Conservation (phyloP, 441 rosid species). For the Gossypium lobatum region DNA sequence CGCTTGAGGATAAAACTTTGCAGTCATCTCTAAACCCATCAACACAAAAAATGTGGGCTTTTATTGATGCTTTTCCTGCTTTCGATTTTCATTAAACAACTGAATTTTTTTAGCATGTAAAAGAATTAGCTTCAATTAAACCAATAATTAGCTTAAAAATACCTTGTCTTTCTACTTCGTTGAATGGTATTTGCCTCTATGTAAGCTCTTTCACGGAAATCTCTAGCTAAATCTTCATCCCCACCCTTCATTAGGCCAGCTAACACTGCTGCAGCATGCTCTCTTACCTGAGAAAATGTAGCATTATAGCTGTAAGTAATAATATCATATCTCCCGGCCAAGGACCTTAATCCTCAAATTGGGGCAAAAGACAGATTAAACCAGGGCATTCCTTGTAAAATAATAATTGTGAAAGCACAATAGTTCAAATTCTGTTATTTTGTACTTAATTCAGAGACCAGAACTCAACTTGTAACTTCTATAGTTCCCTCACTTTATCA, state of each 20-base stretch:
- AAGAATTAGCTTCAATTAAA: background rate
- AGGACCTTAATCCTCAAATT: background rate
- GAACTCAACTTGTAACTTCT: background rate
- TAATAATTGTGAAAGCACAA: background rate
- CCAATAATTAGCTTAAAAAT: conserved; percentile 9
- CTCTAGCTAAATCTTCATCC: conserved; percentile 74
- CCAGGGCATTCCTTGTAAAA: background rate
- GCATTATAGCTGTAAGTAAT: conserved; percentile 13
- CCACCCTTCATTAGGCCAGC: conserved; percentile 98
- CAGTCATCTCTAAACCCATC: background rate
- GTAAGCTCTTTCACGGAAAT: conserved; percentile 82
- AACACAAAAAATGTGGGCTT: background rate
- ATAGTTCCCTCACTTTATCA: background rate
- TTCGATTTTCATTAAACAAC: conserved; percentile 3
- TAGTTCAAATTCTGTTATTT: conserved; percentile 10
- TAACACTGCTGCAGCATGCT: conserved; percentile 96
- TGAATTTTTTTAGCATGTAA: background rate
- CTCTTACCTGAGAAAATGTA: conserved; percentile 66
- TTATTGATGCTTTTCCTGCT: conserved; percentile 3
- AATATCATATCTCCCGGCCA: conserved; percentile 7
- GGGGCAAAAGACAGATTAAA: background rate
- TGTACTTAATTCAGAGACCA: background rate
- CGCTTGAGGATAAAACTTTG: background rate
- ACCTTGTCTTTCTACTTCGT: conserved; percentile 68
- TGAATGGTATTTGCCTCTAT: conserved; percentile 61